Evolutionary conservation across 768 basidiomycete genomes (phyloP).

Genomic region (Tubosaeta sp.): DNA sequence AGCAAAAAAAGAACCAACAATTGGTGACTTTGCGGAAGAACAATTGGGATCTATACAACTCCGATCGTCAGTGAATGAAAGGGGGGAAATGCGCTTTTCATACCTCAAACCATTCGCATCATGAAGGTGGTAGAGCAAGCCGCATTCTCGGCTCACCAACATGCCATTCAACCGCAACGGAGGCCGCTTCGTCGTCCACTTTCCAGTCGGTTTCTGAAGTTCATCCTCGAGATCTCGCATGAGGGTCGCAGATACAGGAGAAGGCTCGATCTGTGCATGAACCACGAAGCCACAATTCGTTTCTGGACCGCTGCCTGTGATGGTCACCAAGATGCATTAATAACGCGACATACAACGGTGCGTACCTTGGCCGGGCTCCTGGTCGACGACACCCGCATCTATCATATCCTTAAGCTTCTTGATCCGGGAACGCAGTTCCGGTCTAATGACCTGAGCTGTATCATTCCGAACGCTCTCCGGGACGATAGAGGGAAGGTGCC

Average conservation of each 20-base stretch:
- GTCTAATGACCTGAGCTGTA: slow-evolving; percentile 54
- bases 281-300: slow-evolving; percentile 63
- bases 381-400: slow-evolving; percentile 58
- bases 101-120: slow-evolving; percentile 70
- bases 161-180: slow-evolving; percentile 59
- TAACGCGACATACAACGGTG: too few species aligned
- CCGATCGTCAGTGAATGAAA: not conserved
- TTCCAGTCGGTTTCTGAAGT: slow-evolving; percentile 68
- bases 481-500: slow-evolving; percentile 62
- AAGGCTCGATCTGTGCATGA: slow-evolving; percentile 59
- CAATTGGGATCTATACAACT: slow-evolving; percentile 41
- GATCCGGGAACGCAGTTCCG: slow-evolving; percentile 57
- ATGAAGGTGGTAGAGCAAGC: slow-evolving; percentile 62
- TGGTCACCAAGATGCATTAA: not conserved
- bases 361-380: slow-evolving; percentile 39
- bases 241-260: slow-evolving; percentile 44
- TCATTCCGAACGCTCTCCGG: slow-evolving; percentile 52
- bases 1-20: slow-evolving; percentile 35
- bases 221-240: slow-evolving; percentile 75
- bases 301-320: slow-evolving; percentile 42
- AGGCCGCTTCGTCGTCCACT: slow-evolving; percentile 53
- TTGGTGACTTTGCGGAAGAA: slow-evolving; percentile 76
- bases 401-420: slow-evolving; percentile 58
- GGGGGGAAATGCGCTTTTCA: slow-evolving; percentile 5
- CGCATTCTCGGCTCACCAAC: slow-evolving; percentile 76